Percentiles rank a stretch among this genome's conserved stretches.
These are phyloP conservation scores for Danielozyma ontarioensis DNA, from an alignment of 805 yeast species.

Conservation along the genomic window DNA sequence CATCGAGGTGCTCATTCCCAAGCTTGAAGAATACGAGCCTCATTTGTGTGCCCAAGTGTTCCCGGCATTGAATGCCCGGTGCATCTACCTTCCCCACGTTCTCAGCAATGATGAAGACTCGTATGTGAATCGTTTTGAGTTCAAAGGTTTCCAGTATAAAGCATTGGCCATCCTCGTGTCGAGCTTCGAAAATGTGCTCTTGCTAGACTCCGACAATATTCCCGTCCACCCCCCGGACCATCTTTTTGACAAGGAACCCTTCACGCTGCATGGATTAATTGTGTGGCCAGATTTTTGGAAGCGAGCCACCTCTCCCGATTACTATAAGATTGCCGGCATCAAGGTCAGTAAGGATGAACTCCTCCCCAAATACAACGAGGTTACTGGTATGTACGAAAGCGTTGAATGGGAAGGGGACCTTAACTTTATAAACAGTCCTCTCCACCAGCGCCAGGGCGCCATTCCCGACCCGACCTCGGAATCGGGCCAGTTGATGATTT, in stretches of 20 bases:
- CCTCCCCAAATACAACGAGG: conserved; percentile 30
- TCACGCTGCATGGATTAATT: conserved; percentile 47
- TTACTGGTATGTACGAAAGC: conserved; percentile 14
- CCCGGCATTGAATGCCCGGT: conserved; percentile 34
- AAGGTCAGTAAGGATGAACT: conserved; percentile 20
- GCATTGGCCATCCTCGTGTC: conserved; percentile 35
- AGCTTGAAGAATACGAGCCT: conserved; percentile 62
- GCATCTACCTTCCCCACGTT: conserved; percentile 31
- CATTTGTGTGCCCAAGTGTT: conserved; percentile 44
- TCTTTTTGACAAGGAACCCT: conserved; percentile 55
- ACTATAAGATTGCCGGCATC: conserved; percentile 63
- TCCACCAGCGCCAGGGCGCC: conserved; percentile 27
- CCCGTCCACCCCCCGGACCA: conserved; percentile 63
- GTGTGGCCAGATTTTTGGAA: conserved; percentile 91
- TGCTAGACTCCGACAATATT: conserved; percentile 73
- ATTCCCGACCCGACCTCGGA: conserved; percentile 27
- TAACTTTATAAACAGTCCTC: conserved; percentile 15
- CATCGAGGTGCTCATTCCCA: conserved; percentile 77
- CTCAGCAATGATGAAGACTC: conserved; percentile 17
- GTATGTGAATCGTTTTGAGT: conserved; percentile 27
- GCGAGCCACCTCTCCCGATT: conserved; percentile 71
- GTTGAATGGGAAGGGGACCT: conserved; percentile 1
- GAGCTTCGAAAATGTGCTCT: conserved; percentile 63
- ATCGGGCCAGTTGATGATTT: conserved; percentile 39
- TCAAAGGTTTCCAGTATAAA: conserved; percentile 41